A percentile compares a stretch with the other conserved stretches of the same genome.
phyloP scores from a whole-genome alignment of 345 rosid genomes.

The Noccaea bulbosa region DNA sequence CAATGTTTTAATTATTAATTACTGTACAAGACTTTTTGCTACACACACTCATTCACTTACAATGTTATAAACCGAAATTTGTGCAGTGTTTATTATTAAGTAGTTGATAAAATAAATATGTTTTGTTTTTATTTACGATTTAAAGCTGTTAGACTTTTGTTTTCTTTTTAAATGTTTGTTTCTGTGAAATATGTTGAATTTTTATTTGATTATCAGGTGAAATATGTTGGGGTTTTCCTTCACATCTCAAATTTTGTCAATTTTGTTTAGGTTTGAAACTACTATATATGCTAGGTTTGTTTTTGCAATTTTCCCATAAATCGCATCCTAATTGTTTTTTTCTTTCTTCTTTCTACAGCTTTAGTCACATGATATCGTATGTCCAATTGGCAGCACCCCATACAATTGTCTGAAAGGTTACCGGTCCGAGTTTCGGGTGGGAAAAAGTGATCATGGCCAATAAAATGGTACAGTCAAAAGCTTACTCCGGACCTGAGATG shows the following conservation, averaged over 20 bases:
- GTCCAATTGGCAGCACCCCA: too few species aligned
- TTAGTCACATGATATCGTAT: slow-evolving; percentile 7
- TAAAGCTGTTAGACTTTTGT: neutral
- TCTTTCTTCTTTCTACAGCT: neutral
- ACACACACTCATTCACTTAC: neutral
- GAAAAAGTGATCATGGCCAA: too few species aligned
- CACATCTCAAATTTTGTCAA: neutral
- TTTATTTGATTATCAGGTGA: neutral
- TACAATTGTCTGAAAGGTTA: too few species aligned
- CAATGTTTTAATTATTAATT: neutral
- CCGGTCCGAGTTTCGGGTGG: too few species aligned
- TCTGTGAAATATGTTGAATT: neutral
- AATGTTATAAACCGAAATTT: neutral
- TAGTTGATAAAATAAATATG: too few species aligned
- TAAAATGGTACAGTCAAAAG: too few species aligned
- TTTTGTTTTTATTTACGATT: neutral
- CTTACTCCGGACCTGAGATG: too few species aligned
- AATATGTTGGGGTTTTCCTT: neutral
- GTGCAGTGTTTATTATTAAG: too few species aligned
- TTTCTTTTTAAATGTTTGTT: neutral
- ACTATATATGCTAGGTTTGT: neutral
- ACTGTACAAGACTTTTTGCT: neutral
- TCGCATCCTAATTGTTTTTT: neutral
- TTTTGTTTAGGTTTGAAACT: neutral
- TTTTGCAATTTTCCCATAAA: neutral